Base-by-base conservation (phyloP, 345 rosid genomes). In the Salix caprea region DNA sequence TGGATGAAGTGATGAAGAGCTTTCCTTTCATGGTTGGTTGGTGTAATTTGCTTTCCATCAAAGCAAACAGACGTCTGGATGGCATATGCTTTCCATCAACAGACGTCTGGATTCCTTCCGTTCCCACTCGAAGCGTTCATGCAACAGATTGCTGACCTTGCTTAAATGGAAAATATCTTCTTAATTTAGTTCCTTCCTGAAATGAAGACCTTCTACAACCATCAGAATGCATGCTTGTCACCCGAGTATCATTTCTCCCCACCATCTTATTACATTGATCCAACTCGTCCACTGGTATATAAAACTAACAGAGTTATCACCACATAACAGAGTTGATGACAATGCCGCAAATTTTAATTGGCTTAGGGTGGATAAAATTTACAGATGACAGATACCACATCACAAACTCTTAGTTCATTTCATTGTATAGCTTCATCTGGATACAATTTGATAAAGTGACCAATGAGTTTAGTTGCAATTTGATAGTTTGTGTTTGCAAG, bases 31-130 rank as follows among this genome's bases (percentile, higher is more conserved):
- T 92, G 94, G 90, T 90, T 26, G 97, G 97, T 28, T 30, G 32
- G 32, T 30, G 78, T 90, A 54, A 83, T 90, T 75, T 89, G 32
- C 32, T 30, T 30, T 30, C 32, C 21, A 56, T 23, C 67, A 52
- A 54, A 37, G 72, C 26, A 30, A 30, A 30, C 32, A 30, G 32
- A 30, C 32, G 32, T 30, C 32, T 30, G 32, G 99, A 96, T 60
- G 98, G 91, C 77, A 91, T 78, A 86, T 93, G 97, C 89, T 93
- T 96, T 79, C 99, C 99, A 80, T 96, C 99, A 73, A 96, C 99
- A 44, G 93, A 96, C 89, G 87, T 93, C 82, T 93, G 98, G 74
- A 92, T 89, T 79, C 99, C 98, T 78, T 93, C 98, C 52, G 85
- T 84, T 79, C 99, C 98, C 24, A 93, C 95, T 80, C 99, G 81